Evolutionary conservation across 106 monocot species (phyloP), one percentile per base, ranked within the genome.

Genomic region (Dendrobium officinale): DNA sequence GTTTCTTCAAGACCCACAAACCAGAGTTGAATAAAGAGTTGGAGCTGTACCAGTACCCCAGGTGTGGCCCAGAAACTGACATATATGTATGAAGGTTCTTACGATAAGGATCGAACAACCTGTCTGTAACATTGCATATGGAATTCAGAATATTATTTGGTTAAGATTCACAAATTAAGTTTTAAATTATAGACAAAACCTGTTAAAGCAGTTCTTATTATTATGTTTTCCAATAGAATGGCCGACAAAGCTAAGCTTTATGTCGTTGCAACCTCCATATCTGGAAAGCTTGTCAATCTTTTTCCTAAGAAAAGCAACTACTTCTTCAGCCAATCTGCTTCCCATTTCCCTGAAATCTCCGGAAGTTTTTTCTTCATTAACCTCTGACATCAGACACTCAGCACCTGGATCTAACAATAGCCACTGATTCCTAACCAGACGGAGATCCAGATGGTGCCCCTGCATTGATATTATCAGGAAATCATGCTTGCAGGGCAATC

Each of bases 181-280:
- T 66, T 9, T 13, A 84, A 70, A n/a, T 59, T 55, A n/a, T 20
- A 72, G 82, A 20, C 51, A 55, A 78, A 59, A 94, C 97, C 97
- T 84, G 92, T 80, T 74, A 98, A 86, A 31, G 97, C 97, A 88
- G 81, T 92, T 85, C 97, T 90, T 59, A 98, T 94, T 47, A 98
- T 98, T 47, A 98, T 84, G 75, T 98, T 97, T 97, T 84, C 97
- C 97, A 84, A 99, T 99, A 27, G 98, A 99, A 91, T 99, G 94
- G 17, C 98, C 94, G 19, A 99, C 98, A 91, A 95, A 99, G 74
- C 95, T 99, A 61, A 99, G 88, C 77, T 90, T 99, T 67, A 95
- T 85, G 19, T 88, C 94, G 80, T 83, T 91, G 79, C 88, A 99
- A 42, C 91, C 92, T 80, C 92, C 98, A 81, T 88, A 89, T 79